Evolutionary conservation across 2,329 filamentous ascomycete genomes (phyloP).

Genomic region (Pyricularia sp.): DNA sequence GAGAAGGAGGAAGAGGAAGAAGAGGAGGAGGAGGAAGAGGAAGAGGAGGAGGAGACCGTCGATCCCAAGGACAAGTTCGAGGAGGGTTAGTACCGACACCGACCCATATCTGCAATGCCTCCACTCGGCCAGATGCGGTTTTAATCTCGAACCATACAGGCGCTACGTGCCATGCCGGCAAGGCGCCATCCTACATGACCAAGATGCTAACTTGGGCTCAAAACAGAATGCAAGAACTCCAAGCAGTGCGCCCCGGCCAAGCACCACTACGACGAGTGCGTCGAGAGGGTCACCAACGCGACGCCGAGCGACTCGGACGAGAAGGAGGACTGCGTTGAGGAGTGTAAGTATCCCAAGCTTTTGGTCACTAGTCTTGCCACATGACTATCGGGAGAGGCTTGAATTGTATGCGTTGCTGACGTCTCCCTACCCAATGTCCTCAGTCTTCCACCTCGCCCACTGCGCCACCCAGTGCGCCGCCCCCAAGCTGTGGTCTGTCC

Average conservation of each 20-base stretch:
- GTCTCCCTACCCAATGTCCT: neutral
- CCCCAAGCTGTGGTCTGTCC: conserved; percentile 83
- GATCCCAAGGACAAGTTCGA: conserved; percentile 82
- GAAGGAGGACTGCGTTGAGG: conserved; percentile 95
- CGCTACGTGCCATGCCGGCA: neutral
- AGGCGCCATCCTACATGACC: neutral
- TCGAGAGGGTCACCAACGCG: conserved; percentile 66
- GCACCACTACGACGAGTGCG: conserved; percentile 98
- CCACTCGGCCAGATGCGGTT: neutral
- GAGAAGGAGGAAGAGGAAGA: conserved; percentile 31
- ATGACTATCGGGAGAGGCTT: neutral
- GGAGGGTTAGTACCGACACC: conserved; percentile 50
- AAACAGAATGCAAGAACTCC: conserved; percentile 75
- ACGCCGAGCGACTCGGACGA: conserved; percentile 46
- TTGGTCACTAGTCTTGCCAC: neutral
- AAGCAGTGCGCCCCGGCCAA: conserved; percentile 75
- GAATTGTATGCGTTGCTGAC: neutral
- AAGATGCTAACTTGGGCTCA: conserved; percentile 12
- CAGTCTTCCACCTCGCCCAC: conserved; percentile 98
- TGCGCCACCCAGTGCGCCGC: conserved; percentile 88
- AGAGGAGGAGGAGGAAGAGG: conserved; percentile 47
- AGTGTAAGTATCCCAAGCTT: conserved; percentile 55
- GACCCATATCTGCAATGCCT: neutral
- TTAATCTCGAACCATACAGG: too few relatives aligned
- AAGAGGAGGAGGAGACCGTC: conserved; percentile 57